phyloP scores from a whole-genome alignment of 108 stramenopile genomes.

The Aureococcus anophagefferens region DNA sequence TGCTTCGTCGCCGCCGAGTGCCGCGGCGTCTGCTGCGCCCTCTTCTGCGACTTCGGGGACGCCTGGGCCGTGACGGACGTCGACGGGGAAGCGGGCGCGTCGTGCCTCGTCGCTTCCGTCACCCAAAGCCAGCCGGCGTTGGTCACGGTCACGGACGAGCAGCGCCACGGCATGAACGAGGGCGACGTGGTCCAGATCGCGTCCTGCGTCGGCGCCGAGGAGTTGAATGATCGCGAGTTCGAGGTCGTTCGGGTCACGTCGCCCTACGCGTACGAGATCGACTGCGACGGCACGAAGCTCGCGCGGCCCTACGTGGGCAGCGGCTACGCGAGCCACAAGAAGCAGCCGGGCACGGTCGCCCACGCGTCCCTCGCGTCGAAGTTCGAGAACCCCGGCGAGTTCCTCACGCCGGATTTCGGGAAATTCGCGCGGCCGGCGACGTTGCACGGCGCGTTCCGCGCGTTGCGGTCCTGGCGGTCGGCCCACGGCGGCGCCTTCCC shows the following conservation, averaged over 20 bases:
- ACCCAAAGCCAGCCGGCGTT: constrained; percentile 57
- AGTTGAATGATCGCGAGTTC: constrained; percentile 46
- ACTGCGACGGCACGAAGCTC: constrained; percentile 23
- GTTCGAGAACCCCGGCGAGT: constrained; percentile 63
- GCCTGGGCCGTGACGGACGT: constrained; percentile 74
- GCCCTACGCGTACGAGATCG: constrained; percentile 80
- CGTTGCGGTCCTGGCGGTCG: constrained; percentile 50
- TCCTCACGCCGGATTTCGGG: constrained; percentile 93
- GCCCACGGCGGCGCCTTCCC: constrained; percentile 56
- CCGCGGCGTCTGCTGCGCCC: constrained; percentile 70
- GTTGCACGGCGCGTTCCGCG: constrained; percentile 73
- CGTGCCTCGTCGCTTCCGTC: constrained; percentile 75
- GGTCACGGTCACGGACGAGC: constrained; percentile 90
- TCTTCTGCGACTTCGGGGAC: constrained; percentile 94
- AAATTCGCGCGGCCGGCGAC: constrained; percentile 86
- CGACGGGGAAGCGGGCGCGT: constrained; percentile 80
- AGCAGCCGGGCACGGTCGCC: constrained; percentile 71
- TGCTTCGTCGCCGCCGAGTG: constrained; percentile 66
- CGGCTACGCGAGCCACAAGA: constrained; percentile 88
- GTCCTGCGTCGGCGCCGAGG: constrained; percentile 67
- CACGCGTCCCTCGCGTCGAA: constrained; percentile 70
- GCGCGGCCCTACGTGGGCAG: constrained; percentile 9
- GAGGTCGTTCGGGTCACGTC: constrained; percentile 66
- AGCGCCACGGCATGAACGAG: constrained; percentile 86
- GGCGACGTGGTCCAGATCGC: constrained; percentile 85